These are phyloP conservation scores for Globisporangium acanthophoron DNA, from an alignment of 352 stramenopile species.

Conservation along the genomic window DNA sequence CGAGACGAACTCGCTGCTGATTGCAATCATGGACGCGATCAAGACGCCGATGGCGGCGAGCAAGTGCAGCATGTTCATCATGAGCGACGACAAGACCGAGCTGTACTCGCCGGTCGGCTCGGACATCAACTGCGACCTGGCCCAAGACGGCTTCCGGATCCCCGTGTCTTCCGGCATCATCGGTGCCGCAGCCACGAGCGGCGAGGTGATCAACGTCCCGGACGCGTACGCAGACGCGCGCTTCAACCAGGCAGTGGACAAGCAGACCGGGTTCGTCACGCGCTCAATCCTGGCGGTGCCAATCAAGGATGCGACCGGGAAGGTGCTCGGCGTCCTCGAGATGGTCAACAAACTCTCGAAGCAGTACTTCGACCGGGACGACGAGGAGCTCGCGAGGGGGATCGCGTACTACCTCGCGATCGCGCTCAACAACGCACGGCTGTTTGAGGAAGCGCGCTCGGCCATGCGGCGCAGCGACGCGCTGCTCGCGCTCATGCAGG, in stretches of 20 bases:
- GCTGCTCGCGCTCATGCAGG: conserved; percentile 54
- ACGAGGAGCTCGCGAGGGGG: conserved; percentile 56
- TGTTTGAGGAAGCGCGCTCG: conserved; percentile 48
- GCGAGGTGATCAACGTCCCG: conserved; percentile 70
- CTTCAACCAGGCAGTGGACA: conserved; percentile 63
- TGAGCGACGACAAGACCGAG: conserved; percentile 51
- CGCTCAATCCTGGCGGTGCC: conserved; percentile 75
- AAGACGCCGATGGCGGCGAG: conserved; percentile 38
- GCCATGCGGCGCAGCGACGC: conserved; percentile 61
- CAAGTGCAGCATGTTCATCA: conserved; percentile 66
- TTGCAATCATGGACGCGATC: conserved; percentile 49
- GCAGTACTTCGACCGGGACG: conserved; percentile 63
- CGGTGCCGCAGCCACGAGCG: conserved; percentile 52
- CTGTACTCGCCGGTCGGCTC: conserved; percentile 47
- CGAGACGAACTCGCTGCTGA: conserved; percentile 48
- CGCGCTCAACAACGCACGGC: conserved; percentile 59
- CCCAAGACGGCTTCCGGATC: conserved; percentile 45
- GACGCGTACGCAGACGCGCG: conserved; percentile 62
- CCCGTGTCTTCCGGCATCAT: conserved; percentile 44
- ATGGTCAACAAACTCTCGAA: conserved; percentile 65
- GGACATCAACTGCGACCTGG: conserved; percentile 33
- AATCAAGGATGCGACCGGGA: conserved; percentile 65
- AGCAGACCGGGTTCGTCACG: conserved; percentile 58
- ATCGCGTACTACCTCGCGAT: conserved; percentile 68
- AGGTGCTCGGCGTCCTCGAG: conserved; percentile 62